Conservation (phyloP, 2,329 filamentous ascomycete species). For the Cercospora sojina region DNA sequence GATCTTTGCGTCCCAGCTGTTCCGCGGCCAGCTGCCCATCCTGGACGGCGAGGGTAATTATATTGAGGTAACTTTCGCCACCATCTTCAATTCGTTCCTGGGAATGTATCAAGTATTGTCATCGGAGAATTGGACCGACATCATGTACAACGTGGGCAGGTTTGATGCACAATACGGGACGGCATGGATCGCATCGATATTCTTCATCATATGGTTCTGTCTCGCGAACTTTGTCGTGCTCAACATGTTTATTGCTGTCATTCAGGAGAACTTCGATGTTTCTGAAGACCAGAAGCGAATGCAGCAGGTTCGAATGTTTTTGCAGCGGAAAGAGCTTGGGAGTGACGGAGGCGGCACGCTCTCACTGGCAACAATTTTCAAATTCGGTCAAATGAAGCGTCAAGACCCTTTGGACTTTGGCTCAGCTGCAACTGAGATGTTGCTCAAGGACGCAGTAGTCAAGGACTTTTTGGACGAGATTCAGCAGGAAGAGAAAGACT, state of each 20-base stretch:
- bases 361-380: constrained; percentile 65
- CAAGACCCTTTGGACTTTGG: constrained; percentile 90
- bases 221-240: constrained; percentile 91
- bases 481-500: constrained; percentile 26
- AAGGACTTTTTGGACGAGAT: constrained; percentile 87
- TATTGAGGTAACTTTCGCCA: constrained; percentile 74
- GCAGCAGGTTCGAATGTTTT: constrained; percentile 91
- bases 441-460: constrained; percentile 93
- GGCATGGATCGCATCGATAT: constrained; percentile 89
- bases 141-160: constrained; percentile 78
- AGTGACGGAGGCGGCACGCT: constrained; percentile 66
- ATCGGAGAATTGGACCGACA: constrained; percentile 90
- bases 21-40: constrained; percentile 76
- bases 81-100: constrained; percentile 92
- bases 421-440: constrained; percentile 88
- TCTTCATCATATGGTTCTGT: constrained; percentile 94
- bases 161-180: constrained; percentile 66
- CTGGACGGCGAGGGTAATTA: constrained; percentile 60
- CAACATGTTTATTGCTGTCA: constrained; percentile 99
- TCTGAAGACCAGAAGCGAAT: constrained; percentile 97
- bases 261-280: constrained; percentile 98
- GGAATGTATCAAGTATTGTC: constrained; percentile 98
- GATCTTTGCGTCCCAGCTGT: constrained; percentile 90
- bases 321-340: constrained; percentile 85
- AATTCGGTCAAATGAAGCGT: constrained; percentile 60